These are phyloP conservation scores for Venturia nashicola DNA, from an alignment of 2,329 filamentous ascomycete species.

Conservation along the genomic window DNA sequence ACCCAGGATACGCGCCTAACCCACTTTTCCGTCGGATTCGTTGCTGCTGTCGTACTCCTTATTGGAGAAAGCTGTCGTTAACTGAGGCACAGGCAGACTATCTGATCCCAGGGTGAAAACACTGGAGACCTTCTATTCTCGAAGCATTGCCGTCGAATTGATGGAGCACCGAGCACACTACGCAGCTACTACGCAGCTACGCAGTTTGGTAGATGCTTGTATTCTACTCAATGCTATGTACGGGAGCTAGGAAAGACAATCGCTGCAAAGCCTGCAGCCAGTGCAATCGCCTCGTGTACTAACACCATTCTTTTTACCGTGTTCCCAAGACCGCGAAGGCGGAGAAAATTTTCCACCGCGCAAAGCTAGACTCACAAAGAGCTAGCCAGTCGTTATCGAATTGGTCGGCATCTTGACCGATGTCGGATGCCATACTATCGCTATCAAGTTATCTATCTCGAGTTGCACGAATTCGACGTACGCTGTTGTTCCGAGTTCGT, in stretches of 20 bases:
- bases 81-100: neutral
- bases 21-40: neutral
- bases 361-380: neutral
- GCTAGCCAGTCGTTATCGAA: neutral
- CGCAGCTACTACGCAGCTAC: neutral
- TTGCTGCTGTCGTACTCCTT: neutral
- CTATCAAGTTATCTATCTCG: neutral
- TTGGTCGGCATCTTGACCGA: neutral
- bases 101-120: neutral
- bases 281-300: neutral
- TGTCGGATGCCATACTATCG: neutral
- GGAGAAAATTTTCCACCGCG: neutral
- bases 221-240: neutral
- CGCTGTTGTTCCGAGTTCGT: neutral
- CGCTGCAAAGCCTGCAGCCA: neutral
- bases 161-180: neutral
- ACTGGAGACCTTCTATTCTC: neutral
- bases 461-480: neutral
- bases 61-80: neutral
- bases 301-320: neutral
- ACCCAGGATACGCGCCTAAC: neutral
- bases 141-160: neutral
- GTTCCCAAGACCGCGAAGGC: neutral
- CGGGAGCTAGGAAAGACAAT: neutral
- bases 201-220: neutral